Evolutionary conservation across 2,329 filamentous ascomycete genomes (phyloP).

Genomic region (Fusarium lateritium): DNA sequence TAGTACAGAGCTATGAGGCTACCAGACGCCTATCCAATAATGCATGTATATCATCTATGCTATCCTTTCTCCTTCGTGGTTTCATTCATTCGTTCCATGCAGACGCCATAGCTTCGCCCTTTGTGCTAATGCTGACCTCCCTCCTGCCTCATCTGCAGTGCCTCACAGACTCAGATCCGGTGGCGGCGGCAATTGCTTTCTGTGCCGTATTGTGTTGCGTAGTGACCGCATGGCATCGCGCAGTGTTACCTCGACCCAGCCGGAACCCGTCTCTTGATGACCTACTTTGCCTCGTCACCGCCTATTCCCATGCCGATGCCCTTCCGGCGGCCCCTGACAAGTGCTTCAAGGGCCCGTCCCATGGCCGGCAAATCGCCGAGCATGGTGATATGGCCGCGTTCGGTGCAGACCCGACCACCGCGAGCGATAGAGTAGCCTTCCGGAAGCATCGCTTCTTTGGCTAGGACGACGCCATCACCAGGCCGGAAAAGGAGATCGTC

Average conservation of each 20-base stretch:
- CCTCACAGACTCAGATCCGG: neutral
- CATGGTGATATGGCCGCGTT: constrained; percentile 89
- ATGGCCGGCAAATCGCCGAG: constrained; percentile 88
- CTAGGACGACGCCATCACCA: constrained; percentile 91
- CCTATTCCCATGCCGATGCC: constrained; percentile 76
- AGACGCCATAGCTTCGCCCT: constrained; percentile 1
- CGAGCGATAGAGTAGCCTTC: constrained; percentile 81
- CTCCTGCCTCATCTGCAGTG: constrained; percentile 6
- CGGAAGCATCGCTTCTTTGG: constrained; percentile 87
- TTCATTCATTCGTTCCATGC: constrained; percentile 12
- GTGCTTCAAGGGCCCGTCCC: constrained; percentile 78
- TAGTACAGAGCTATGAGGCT: constrained; percentile 23
- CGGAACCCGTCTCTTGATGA: constrained; percentile 14
- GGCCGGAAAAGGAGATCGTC: constrained; percentile 89
- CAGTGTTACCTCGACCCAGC: constrained; percentile 31
- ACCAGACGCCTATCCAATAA: constrained; percentile 32
- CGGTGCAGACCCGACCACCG: constrained; percentile 82
- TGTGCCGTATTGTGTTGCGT: constrained; percentile 26
- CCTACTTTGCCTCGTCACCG: constrained; percentile 16
- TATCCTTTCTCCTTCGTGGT: constrained; percentile 14
- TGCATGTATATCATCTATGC: constrained; percentile 26
- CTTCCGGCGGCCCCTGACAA: constrained; percentile 76
- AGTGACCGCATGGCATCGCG: constrained; percentile 17
- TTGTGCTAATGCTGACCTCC: neutral
- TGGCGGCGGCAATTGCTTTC: constrained; percentile 8